phyloP scores from a whole-genome alignment of 2,329 filamentous ascomycete genomes.

The Epicoccum nigrum region DNA sequence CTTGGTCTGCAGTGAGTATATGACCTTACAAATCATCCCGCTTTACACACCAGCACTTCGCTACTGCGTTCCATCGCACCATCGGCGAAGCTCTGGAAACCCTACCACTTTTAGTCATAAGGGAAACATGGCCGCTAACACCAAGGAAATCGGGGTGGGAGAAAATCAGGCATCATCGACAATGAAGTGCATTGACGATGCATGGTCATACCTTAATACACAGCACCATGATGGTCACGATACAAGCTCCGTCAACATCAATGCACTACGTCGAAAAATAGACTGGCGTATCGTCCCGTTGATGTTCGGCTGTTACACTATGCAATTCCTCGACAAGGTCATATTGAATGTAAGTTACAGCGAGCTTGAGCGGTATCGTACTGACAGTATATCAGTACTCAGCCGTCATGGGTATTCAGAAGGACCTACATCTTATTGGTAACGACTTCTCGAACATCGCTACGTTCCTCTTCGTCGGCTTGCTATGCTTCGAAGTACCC shows the following conservation, averaged over 20 bases:
- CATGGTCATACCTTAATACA: conserved; percentile 17
- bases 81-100: neutral
- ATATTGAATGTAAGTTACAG: conserved; percentile 20
- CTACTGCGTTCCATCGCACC: neutral
- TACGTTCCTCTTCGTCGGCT: conserved; percentile 45
- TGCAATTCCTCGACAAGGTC: conserved; percentile 50
- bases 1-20: no score
- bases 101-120: neutral
- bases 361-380: neutral
- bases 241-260: neutral
- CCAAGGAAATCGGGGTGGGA: neutral
- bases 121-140: neutral
- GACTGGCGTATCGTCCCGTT: conserved; percentile 49
- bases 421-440: conserved; percentile 42
- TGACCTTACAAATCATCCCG: neutral
- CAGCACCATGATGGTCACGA: neutral
- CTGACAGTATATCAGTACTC: conserved; percentile 35
- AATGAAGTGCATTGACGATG: conserved; percentile 9
- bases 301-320: conserved; percentile 38
- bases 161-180: neutral
- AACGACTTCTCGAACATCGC: conserved; percentile 47
- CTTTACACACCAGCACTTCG: no score
- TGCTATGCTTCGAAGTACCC: conserved; percentile 47
- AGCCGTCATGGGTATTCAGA: conserved; percentile 50
- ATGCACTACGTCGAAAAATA: conserved; percentile 35